These are phyloP conservation scores for Neotropicomus parvogracilis DNA, from an alignment of 1,284 basidiomycete species.

Conservation along the genomic window DNA sequence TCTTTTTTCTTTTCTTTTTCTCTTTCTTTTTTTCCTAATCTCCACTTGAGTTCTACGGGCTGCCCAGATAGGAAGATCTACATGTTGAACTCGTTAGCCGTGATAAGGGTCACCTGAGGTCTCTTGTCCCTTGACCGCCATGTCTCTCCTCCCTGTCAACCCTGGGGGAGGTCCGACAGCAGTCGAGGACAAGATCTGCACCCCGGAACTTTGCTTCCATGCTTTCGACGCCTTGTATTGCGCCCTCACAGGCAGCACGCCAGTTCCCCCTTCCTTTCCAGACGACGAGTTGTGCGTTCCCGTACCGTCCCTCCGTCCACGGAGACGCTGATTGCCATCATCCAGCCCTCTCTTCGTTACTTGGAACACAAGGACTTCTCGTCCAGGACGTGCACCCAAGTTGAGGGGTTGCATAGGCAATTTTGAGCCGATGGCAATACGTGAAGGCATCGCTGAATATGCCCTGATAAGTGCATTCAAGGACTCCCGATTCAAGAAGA, in stretches of 20 bases:
- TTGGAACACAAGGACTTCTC: constrained; percentile 77
- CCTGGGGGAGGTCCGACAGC: constrained; percentile 34
- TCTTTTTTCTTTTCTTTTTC: no score
- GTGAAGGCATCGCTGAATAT: constrained; percentile 82
- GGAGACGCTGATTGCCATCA: constrained; percentile 2
- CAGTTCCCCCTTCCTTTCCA: constrained; percentile 56
- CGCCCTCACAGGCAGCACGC: constrained; percentile 51
- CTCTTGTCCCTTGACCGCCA: constrained; percentile 33
- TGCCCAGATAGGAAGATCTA: constrained; percentile 31
- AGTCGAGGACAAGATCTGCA: constrained; percentile 49
- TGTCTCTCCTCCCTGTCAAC: constrained; percentile 49
- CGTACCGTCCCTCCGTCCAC: not conserved
- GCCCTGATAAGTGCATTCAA: constrained; percentile 82
- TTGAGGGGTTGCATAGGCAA: constrained; percentile 95
- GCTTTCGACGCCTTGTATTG: constrained; percentile 80
- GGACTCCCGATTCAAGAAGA: constrained; percentile 68
- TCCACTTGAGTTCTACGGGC: constrained; percentile 1
- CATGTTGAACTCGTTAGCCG: not conserved
- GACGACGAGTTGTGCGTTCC: constrained; percentile 68
- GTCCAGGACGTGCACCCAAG: constrained; percentile 55
- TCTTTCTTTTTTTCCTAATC: no score
- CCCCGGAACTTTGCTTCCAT: constrained; percentile 70
- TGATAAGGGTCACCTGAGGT: constrained; percentile 5
- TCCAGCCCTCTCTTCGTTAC: constrained; percentile 92
- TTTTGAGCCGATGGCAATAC: constrained; percentile 77